These are phyloP conservation scores for Suillus clintonianus DNA, from an alignment of 768 basidiomycete species.

Conservation along the genomic window DNA sequence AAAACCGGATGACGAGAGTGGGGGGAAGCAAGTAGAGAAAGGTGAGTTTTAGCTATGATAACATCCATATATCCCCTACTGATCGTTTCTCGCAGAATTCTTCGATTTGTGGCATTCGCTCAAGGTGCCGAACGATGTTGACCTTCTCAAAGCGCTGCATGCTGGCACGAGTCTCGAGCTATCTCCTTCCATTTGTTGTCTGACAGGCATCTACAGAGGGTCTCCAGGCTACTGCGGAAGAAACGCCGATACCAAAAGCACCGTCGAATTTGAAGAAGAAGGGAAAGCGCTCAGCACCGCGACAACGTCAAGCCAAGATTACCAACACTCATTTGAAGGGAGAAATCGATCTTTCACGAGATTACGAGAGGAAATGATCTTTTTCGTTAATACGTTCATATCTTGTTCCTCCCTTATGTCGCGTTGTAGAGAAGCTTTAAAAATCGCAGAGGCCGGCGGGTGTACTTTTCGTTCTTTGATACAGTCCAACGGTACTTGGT, in stretches of 20 bases:
- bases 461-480: not conserved
- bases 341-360: conserved; percentile 81
- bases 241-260: conserved; percentile 55
- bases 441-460: not conserved
- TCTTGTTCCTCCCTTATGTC: not conserved
- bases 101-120: conserved; percentile 84
- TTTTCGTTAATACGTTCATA: not conserved
- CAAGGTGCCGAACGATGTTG: conserved; percentile 84
- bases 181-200: not conserved
- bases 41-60: conserved; percentile 44
- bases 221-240: conserved; percentile 74
- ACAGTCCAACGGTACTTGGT: not conserved
- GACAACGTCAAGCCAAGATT: conserved; percentile 77
- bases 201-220: conserved; percentile 54
- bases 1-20: conserved; percentile 71
- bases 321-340: conserved; percentile 89
- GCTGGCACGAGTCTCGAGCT: conserved; percentile 50
- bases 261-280: conserved; percentile 72
- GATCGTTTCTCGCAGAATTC: conserved; percentile 60
- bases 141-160: conserved; percentile 74
- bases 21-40: conserved; percentile 76
- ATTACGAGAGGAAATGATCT: conserved; percentile 45
- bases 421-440: not conserved
- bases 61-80: conserved; percentile 2
- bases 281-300: conserved; percentile 72